These are phyloP conservation scores for Atkinsonella hypoxylon DNA, from an alignment of 2,329 filamentous ascomycete genomes.

Conservation along the genomic window DNA sequence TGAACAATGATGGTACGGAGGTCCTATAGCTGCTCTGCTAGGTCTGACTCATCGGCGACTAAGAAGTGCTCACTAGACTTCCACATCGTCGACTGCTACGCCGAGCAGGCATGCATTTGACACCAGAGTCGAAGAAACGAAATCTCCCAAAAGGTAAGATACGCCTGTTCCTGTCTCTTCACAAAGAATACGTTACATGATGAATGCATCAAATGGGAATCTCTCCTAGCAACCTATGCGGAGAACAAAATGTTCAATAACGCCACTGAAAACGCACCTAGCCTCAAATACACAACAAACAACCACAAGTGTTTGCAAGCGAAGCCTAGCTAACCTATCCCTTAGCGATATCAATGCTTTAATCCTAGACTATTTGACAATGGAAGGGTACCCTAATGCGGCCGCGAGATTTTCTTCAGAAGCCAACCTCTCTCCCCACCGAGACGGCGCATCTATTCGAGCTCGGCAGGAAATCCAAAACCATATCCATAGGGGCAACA, in stretches of 20 bases:
- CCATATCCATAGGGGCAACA: conserved; percentile 74
- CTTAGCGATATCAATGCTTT: conserved; percentile 87
- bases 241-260: conserved; percentile 56
- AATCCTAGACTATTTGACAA: conserved; percentile 93
- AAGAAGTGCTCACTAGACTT: background rate
- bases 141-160: conserved; percentile 80
- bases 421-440: conserved; percentile 69
- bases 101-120: conserved; percentile 66
- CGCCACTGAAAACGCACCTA: conserved; percentile 2
- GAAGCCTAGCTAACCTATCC: conserved; percentile 16
- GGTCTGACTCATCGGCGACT: background rate
- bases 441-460: conserved; percentile 61
- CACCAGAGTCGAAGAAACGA: conserved; percentile 69
- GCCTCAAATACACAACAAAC: background rate
- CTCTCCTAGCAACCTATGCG: conserved; percentile 94
- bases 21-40: background rate
- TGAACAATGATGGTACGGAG: conserved; percentile 2
- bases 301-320: background rate
- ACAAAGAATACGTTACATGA: conserved; percentile 32
- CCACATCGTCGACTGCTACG: conserved; percentile 29
- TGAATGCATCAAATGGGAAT: conserved; percentile 99
- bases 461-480: conserved; percentile 73
- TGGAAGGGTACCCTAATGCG: conserved; percentile 86
- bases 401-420: conserved; percentile 90
- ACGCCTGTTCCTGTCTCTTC: background rate